Evolutionary conservation across 805 yeast species (phyloP), one percentile per base, ranked within the genome.

Genomic region (Candida xiaguanensis): DNA sequence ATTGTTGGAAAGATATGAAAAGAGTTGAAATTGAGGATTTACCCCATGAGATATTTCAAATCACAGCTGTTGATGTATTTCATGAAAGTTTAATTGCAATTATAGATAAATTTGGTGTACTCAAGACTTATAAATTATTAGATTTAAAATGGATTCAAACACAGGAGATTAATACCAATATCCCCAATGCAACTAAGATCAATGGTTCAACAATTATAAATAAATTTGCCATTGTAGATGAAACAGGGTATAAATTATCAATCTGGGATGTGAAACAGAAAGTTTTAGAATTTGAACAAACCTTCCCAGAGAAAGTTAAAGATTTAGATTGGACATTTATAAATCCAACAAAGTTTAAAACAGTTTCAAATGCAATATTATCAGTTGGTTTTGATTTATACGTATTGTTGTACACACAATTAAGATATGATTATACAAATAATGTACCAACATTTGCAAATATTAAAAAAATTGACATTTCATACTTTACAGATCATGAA

Each of bases 241-340:
- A 67, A 13, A 41, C 65, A 1, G 75, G 77, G 4, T 61, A 61
- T 29, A 62, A 64, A 28, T 58, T 91, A 30, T 66, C 82, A 0
- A 77, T 90, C n/a, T 91, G 96, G 95, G 95, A 89, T 57, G 65
- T 82, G 26, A 72, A 71, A 32, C 68, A 81, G 22, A 77, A 81
- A 3, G 78, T 85, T 1, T 59, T 86, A 38, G 95, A 85, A 53
- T 84, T 76, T 49, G 68, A 66, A 31, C 79, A 77, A 47, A 40
- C 45, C 2, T 74, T 67, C 43, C 47, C 45, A 4, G 53, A 48
- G 3, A 31, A 43, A 12, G 78, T 89, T 6, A 59, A 70, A 17
- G 96, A 89, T 56, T 66, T 90, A 19, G 97, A 90, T 60, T 90
- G 97, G 97, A 85, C 95, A 0, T 75, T 82, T 38, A 79, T 65